Base-by-base conservation (phyloP, 306 rosid species). In the Sechiopsis laciniata region DNA sequence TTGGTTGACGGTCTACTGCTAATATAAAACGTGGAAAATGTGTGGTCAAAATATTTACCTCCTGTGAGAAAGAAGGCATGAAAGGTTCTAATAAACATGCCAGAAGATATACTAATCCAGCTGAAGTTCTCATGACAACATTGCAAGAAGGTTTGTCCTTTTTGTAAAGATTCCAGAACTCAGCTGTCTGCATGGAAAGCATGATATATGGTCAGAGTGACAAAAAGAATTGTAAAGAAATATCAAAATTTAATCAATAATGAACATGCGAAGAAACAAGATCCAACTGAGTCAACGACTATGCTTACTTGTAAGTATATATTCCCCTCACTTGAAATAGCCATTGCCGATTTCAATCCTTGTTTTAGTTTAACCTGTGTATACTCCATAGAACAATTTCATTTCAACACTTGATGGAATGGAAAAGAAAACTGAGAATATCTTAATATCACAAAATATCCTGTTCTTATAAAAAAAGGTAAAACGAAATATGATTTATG, bases 101-200 rank as follows among this genome's bases (percentile, higher is more conserved):
- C 58, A 94, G 92, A 80, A 94, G 75, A 88, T 87, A 84, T 14
- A 91, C 99, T 73, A 94, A 72, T 71, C 99, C 99, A 21, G 84
- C 85, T 29, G 99, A 87, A 55, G 99, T 94, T 82, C 87, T 89
- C 87, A 94, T 89, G 70, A 91, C 96, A 73, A 91, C 55, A 51
- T 86, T 58, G 62, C 98, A 90, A 52, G 86, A 87, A 73, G 97
- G 62, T 85, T 73, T 81, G 78, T 91, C 85, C 74, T 85, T 84
- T 84, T 91, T 91, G 88, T 89, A 94, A 78, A 90, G 88, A 40
- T 87, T 84, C 99, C 99, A 94, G 78, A 90, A 94, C 72, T 94
- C 81, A 70, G 92, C 75, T 82, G 92, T 94, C 97, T 94, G 78
- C 56, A 79, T 16, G 61, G 46, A n/a, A 69, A 21, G 9, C 32